Base-by-base conservation (phyloP, 176 grass and related monocot species). In the Lolium multiflorum region DNA sequence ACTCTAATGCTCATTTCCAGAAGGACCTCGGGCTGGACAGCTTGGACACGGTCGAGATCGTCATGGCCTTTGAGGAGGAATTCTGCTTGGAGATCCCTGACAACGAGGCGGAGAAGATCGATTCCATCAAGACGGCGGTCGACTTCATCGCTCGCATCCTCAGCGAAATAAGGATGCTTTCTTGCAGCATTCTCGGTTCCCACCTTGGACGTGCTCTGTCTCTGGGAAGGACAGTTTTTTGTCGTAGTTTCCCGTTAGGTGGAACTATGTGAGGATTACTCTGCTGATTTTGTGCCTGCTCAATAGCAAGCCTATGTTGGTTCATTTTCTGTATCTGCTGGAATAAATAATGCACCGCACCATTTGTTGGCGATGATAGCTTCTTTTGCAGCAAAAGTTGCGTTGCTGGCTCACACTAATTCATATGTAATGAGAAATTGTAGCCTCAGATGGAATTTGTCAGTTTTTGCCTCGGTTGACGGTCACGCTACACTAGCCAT, bases 1-100 rank as follows among this genome's bases (percentile, higher is more conserved):
- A 94, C 79, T 0, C 85, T 11, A 79, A 44, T 84, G 94, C 94
- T 0, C 94, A 92, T 86, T 97, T 97, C 82, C 94, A 97, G 62
- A 94, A 97, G 79, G 94, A 97, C 74, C 92, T 97, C 4, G 92
- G 94, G 8, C 87, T 97, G 0, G 94, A 97, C 66, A 97, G 94
- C 81, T 77, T 97, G 78, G 94, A 94, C 80, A 83, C 89, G 0
- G 94, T 94, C 1, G 94, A 97, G 82, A 59, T 97, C 16, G 89
- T 97, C 37, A 97, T 97, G 94, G 94, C 92, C 18, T 81, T 94
- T 17, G 94, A 97, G 82, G 94, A 97, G 85, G 94, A 97, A 81
- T 97, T 97, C 4, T 78, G 86, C 20, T 89, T 97, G 0, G 94
- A 97, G 82, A 97, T 97, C 73, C 94, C 94, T 16, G 92, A 97